Conservation (phyloP, 2,329 filamentous ascomycete species). For the Fusarium udum region DNA sequence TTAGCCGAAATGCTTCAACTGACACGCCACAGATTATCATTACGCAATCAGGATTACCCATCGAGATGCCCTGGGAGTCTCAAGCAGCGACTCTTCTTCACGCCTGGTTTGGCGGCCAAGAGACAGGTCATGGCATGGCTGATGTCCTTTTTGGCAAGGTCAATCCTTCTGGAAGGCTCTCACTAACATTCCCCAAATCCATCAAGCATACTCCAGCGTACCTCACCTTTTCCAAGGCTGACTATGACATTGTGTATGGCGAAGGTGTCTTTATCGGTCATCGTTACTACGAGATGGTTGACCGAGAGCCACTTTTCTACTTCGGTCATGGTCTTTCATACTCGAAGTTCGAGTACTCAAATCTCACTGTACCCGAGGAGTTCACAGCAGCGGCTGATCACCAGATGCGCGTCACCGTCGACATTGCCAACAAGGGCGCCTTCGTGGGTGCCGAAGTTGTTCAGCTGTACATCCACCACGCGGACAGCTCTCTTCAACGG, state of each 20-base stretch:
- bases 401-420: constrained; percentile 20
- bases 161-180: constrained; percentile 64
- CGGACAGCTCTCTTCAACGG: constrained; percentile 18
- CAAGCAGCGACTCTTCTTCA: constrained; percentile 48
- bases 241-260: constrained; percentile 72
- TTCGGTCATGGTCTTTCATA: constrained; percentile 79
- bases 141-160: constrained; percentile 40
- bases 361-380: background rate
- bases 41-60: constrained; percentile 59
- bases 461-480: constrained; percentile 29
- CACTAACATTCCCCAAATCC: constrained; percentile 70
- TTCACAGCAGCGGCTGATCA: constrained; percentile 1
- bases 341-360: constrained; percentile 67
- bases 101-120: constrained; percentile 44
- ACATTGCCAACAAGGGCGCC: constrained; percentile 20
- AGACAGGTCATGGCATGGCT: constrained; percentile 40
- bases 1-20: background rate
- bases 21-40: constrained; percentile 17
- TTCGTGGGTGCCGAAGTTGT: constrained; percentile 26
- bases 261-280: constrained; percentile 81
- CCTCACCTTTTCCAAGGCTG: constrained; percentile 72
- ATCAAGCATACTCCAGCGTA: constrained; percentile 75
- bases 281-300: constrained; percentile 68
- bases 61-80: constrained; percentile 48
- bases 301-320: constrained; percentile 64